phyloP scores from a whole-genome alignment of 1,284 basidiomycete species.

The Lentinula novae-zelandiae region DNA sequence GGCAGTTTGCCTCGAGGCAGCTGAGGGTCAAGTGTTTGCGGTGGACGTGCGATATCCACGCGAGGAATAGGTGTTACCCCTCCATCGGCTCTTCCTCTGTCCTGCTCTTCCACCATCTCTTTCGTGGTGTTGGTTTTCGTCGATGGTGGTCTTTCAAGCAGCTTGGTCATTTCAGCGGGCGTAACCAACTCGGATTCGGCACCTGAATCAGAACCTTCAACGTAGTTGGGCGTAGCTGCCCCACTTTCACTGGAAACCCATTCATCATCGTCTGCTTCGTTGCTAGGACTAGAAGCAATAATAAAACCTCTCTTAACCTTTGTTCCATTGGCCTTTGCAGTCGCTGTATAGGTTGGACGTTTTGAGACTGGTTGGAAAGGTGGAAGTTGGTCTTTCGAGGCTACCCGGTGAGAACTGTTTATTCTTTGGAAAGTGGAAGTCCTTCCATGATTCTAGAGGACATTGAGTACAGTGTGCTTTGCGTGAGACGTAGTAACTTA shows the following conservation, averaged over 20 bases:
- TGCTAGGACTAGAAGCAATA: slow-evolving; percentile 45
- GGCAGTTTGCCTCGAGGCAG: slow-evolving; percentile 5
- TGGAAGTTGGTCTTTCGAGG: slow-evolving; percentile 22
- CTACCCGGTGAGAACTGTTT: slow-evolving; percentile 43
- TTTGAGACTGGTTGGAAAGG: slow-evolving; percentile 2
- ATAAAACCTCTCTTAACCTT: slow-evolving; percentile 51
- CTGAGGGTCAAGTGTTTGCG: slow-evolving; percentile 25
- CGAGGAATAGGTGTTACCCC: slow-evolving; percentile 25
- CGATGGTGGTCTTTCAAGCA: not conserved
- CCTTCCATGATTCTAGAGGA: slow-evolving; percentile 28
- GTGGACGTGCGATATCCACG: slow-evolving; percentile 37
- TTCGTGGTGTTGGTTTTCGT: slow-evolving; percentile 1
- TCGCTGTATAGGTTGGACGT: slow-evolving; percentile 27
- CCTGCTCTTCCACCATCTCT: not conserved
- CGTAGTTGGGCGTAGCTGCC: slow-evolving; percentile 57
- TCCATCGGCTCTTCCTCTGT: slow-evolving; percentile 4
- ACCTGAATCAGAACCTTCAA: slow-evolving; percentile 41
- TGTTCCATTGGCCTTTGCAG: slow-evolving; percentile 25
- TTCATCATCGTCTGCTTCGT: slow-evolving; percentile 60
- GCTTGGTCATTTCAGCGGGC: slow-evolving; percentile 12
- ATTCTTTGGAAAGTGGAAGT: slow-evolving; percentile 39
- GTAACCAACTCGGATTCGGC: slow-evolving; percentile 30
- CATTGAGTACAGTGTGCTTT: slow-evolving; percentile 16
- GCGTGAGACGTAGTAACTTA: slow-evolving; percentile 6
- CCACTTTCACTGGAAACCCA: slow-evolving; percentile 77